Evolutionary conservation across 2,329 filamentous ascomycete species (phyloP), one percentile per base, ranked within the genome.

Genomic region (Apiospora malaysiana): DNA sequence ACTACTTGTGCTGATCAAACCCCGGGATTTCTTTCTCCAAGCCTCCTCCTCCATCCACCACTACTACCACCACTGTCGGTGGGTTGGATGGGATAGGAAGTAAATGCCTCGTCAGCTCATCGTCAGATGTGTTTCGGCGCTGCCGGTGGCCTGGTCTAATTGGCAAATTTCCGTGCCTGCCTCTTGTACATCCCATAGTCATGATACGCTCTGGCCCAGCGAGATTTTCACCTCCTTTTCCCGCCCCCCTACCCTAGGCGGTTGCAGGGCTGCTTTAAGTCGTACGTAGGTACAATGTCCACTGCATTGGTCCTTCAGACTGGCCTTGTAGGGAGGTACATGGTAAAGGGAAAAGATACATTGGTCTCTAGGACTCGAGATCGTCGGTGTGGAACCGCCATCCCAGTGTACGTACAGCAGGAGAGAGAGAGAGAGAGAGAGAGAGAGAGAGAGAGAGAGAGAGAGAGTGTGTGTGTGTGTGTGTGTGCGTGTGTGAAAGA

Each of bases 311-410:
- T 59, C 51, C 27, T 59, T 16, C 9, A 9, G 51, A 7, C 37
- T 7, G 51, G 32, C 16, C 51, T n/a, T 14, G 18, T 9, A 40
- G 27, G 27, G 51, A n/a, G 56, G 56, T 63, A 63, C 56, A 63
- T 63, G 56, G 21, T 9, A 40, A 32, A n/a, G 56, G 27, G 56
- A n/a, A 63, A 63, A 63, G 32, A 21, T 63, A 63, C 56, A 14
- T 63, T 14, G 27, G 4, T 18, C 37, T 40, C 14, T 21, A 40
- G 56, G 56, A 63, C 56, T 63, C 56, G 56, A 40, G 56, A 63
- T 63, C 56, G 56, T 63, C 56, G 56, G 56, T 63, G 56, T 63
- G 56, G 56, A 40, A 40, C 56, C 32, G 56, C 56, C 56, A 63
- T 40, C 56, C 32, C 27, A 8, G 43, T 45, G 43, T 45, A 14